Percentiles rank a stretch among this genome's conserved stretches.
phyloP scores from a whole-genome alignment of 345 rosid genomes.

The Brassica rapa region DNA sequence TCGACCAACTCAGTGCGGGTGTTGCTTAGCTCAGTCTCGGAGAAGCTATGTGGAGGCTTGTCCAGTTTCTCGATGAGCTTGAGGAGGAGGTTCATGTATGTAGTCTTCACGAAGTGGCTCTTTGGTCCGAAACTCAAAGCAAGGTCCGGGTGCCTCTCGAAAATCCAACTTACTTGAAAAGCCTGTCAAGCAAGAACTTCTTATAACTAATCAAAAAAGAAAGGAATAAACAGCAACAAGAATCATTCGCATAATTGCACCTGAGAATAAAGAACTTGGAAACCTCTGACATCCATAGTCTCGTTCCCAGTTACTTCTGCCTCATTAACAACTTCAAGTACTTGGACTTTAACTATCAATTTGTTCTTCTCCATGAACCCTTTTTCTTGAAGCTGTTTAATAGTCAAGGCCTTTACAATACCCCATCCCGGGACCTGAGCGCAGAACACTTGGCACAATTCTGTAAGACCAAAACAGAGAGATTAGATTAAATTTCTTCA shows the following conservation, averaged over 20 bases:
- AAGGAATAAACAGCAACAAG: no score
- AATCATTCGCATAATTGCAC: neutral
- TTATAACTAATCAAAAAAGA: neutral
- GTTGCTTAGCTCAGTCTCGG: neutral
- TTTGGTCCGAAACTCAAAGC: neutral
- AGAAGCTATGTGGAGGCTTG: neutral
- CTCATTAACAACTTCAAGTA: conserved; percentile 21
- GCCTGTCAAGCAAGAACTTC: neutral
- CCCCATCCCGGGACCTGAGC: neutral
- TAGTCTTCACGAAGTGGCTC: conserved; percentile 4
- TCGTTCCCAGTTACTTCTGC: neutral
- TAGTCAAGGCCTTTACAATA: neutral
- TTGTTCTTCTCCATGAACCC: neutral
- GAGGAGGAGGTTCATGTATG: conserved; percentile 9
- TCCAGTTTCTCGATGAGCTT: neutral
- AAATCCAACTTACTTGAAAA: neutral
- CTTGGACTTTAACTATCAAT: neutral
- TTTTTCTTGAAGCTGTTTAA: neutral
- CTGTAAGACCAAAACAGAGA: neutral
- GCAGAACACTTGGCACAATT: neutral
- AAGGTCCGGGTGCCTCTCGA: neutral
- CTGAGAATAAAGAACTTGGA: conserved; percentile 8
- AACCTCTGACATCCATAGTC: neutral
- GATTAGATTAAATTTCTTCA: no score
- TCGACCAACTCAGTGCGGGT: neutral